Percentiles rank a stretch among this genome's conserved stretches.
These are phyloP conservation scores for Colletotrichum tofieldiae DNA, from an alignment of 2,329 filamentous ascomycete species.

Conservation along the genomic window DNA sequence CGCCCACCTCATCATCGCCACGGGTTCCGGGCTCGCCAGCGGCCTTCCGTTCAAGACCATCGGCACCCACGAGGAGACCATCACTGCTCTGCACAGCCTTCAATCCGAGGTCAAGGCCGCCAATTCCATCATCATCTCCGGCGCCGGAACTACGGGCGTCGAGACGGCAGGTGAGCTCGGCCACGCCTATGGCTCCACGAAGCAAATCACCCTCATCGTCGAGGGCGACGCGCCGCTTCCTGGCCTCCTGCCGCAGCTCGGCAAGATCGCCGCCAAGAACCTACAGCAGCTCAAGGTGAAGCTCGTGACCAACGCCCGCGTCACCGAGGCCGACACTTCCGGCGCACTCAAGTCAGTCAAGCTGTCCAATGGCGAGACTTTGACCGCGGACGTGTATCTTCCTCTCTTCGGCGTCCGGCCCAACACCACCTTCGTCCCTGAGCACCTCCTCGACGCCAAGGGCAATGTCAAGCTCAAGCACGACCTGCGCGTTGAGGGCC, in stretches of 20 bases:
- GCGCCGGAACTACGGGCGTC: slow-evolving; percentile 56
- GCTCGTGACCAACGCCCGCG: slow-evolving; percentile 57
- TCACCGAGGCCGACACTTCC: slow-evolving; percentile 49
- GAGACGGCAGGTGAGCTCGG: slow-evolving; percentile 57
- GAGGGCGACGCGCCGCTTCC: slow-evolving; percentile 41
- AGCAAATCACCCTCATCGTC: slow-evolving; percentile 48
- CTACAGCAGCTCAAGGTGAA: slow-evolving; percentile 62
- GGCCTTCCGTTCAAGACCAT: slow-evolving; percentile 64
- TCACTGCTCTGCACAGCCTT: slow-evolving; percentile 53
- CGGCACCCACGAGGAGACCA: slow-evolving; percentile 61
- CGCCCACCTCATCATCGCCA: slow-evolving; percentile 69
- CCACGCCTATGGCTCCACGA: slow-evolving; percentile 49
- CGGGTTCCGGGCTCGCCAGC: slow-evolving; percentile 63
- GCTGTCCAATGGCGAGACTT: slow-evolving; percentile 50
- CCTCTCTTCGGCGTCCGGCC: slow-evolving; percentile 49
- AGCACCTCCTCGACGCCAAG: slow-evolving; percentile 45
- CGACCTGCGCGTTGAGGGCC: slow-evolving; percentile 45
- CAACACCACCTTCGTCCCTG: slow-evolving; percentile 49
- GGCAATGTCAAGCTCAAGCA: slow-evolving; percentile 47
- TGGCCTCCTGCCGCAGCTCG: slow-evolving; percentile 49
- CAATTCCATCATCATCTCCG: slow-evolving; percentile 56
- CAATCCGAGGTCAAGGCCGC: slow-evolving; percentile 48
- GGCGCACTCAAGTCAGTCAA: slow-evolving; percentile 51
- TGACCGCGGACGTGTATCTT: slow-evolving; percentile 50
- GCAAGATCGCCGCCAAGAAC: slow-evolving; percentile 55